Base-by-base conservation (phyloP, 495 filamentous ascomycete genomes). In the Podospora pseudocomata region DNA sequence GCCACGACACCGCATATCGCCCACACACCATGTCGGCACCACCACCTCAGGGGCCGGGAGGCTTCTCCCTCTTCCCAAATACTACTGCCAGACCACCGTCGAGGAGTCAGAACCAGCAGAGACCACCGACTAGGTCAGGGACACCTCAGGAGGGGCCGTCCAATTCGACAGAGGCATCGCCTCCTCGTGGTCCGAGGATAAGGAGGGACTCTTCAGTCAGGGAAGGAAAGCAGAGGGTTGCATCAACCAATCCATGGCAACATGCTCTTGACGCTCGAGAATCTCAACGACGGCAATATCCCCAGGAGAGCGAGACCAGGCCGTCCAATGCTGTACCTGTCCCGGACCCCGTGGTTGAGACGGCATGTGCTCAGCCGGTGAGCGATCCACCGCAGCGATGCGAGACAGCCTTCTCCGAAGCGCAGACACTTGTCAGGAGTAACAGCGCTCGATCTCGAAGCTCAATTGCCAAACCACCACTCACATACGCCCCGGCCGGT, bases 31-130 rank as follows among this genome's bases (percentile, higher is more conserved):
- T 74, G 74, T 80, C 80, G 67, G 73, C 77, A 53, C 74, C 78
- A 53, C 74, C 78, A 56, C 74, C 72, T 58, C 76, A 71, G 13
- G 68, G 77, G 3, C 73, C 79, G 7, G 82, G 82, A 70, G 81
- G 82, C 53, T 82, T 84, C 73, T 84, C 82, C 69, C 81, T 84
- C 69, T 84, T 84, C 72, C 82, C 82, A 23, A 81, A 76, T 66
- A 73, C 80, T 65, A 55, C 44, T 30, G 61, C 75, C 23, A 74
- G 71, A 71, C 82, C 72, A 44, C 72, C 72, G 44, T 75, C 72
- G 55, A 74, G 82, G 69, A 80, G 74, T 66, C 76, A 79, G 56
- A 73, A 76, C 39, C 39, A 75, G 78, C 61, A 63, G 61, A 49
- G 39, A 23, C 32, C 61, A 64, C 74, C 80, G 23, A 74, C 80